These are phyloP conservation scores for Boletellus deceptivus DNA, from an alignment of 1,284 basidiomycete genomes.

Conservation along the genomic window DNA sequence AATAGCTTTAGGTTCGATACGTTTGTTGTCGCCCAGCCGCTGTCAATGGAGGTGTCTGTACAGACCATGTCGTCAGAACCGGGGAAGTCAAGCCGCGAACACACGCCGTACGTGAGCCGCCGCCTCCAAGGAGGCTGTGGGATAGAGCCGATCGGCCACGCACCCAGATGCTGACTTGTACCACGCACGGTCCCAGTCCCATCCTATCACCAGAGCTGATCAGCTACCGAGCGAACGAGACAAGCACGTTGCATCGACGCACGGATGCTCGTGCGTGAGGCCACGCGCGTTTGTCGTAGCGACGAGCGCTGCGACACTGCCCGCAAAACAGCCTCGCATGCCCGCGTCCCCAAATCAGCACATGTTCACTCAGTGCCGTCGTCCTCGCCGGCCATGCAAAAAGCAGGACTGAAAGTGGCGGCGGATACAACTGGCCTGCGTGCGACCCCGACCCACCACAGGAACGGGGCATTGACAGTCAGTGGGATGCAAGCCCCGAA, in stretches of 20 bases:
- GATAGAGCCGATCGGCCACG: not conserved
- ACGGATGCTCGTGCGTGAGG: too few species aligned
- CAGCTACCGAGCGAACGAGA: too few species aligned
- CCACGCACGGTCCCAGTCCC: not conserved
- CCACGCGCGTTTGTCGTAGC: too few species aligned
- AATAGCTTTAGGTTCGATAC: not conserved
- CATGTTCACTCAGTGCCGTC: not conserved
- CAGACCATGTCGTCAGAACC: not conserved
- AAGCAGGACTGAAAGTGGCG: too few species aligned
- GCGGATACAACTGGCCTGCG: conserved; percentile 1
- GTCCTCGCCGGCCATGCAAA: not conserved
- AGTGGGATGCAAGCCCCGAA: too few species aligned
- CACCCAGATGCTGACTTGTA: not conserved
- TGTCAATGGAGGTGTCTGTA: not conserved
- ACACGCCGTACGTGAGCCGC: not conserved
- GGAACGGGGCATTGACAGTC: not conserved
- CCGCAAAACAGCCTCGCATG: too few species aligned
- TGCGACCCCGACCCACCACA: not conserved
- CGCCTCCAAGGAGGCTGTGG: not conserved
- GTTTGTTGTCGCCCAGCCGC: not conserved
- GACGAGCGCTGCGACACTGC: too few species aligned
- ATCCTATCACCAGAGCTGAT: too few species aligned
- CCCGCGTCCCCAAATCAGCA: not conserved
- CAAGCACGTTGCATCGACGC: too few species aligned
- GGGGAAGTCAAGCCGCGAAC: conserved; percentile 12